Evolutionary conservation across 352 stramenopile genomes (phyloP), one percentile per base, ranked within the genome.

Genomic region (Lagenidium giganteum): DNA sequence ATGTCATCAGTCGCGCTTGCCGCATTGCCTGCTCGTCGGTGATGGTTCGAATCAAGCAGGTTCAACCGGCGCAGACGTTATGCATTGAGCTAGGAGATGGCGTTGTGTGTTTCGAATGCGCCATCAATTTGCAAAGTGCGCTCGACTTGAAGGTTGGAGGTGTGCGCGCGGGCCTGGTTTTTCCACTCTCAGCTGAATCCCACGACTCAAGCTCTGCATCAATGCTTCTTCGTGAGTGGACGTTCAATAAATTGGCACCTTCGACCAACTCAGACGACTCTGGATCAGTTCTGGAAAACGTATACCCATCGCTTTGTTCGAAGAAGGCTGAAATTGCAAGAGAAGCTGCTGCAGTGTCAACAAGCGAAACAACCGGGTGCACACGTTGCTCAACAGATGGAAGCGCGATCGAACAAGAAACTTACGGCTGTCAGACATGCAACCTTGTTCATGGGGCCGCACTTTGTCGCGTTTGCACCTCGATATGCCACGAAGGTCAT

Each of bases 401-500:
- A 2, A 93, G 81, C 42, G 78, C 83, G 18, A 73, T 95, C 46
- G 59, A 76, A 32, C 83, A 95, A 60, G 62, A 87, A 27, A 61
- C 69, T 14, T 93, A 80, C 24, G 78, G 78, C 2, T 95, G 83
- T 42, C 83, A 95, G 42, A 92, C 78, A 4, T 95, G 83, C 48
- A 77, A 64, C 47, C 56, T 92, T 11, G 49, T 89, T 18, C 76
- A 93, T 54, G 71, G 67, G 18, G 80, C 52, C 37, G 57, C 63
- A 4, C 54, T 95, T 14, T 95, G 83, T 34, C 70, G 61, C 27
- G 30, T 65, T 7, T 95, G 83, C 45, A 79, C 79, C n/a, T 42
- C 61, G 3, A 57, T 87, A 39, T 95, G 83, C 30, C 83, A 95
- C 23, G 66, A 89, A 50, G 75, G 77, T 2, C 83, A 95, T 30